Conservation (phyloP, 805 yeast genomes). For the Ogataea parapolymorpha region DNA sequence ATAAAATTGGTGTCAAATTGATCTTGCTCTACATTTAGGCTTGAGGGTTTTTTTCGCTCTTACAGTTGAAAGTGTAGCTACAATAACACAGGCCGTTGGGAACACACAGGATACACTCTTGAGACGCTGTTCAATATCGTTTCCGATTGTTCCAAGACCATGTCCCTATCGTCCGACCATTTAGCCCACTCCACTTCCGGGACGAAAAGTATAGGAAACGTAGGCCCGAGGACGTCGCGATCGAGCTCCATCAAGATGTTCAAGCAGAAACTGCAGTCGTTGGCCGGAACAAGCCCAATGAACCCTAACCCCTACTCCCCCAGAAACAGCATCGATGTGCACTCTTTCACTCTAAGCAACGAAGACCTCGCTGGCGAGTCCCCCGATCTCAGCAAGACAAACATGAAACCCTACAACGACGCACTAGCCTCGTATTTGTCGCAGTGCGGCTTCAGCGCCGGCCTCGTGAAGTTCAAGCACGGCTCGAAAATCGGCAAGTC, state of each 20-base stretch:
- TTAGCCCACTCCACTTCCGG: conserved; percentile 1
- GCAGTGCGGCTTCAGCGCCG: conserved; percentile 30
- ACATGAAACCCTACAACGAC: conserved; percentile 28
- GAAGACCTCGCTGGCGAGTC: conserved; percentile 27
- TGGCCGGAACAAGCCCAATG: conserved; percentile 2
- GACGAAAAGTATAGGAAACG: neutral
- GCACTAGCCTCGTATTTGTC: conserved; percentile 22
- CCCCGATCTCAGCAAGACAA: conserved; percentile 17
- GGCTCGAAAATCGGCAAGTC: conserved; percentile 13
- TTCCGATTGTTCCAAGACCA: neutral
- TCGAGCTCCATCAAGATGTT: conserved; percentile 22
- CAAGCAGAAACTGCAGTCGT: conserved; percentile 18
- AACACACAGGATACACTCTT: neutral
- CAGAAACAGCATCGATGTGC: conserved; percentile 20
- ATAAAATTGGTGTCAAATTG: conserved; percentile 6
- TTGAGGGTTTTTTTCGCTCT: neutral
- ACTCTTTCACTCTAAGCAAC: conserved; percentile 19
- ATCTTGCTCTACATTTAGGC: neutral
- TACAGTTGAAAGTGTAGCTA: neutral
- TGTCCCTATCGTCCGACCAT: conserved; percentile 1
- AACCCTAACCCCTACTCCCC: conserved; percentile 15
- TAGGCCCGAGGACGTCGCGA: conserved; percentile 13
- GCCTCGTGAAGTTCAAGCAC: conserved; percentile 24
- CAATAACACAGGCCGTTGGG: neutral
- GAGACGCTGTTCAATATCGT: neutral